A percentile compares a stretch with the other conserved stretches of the same genome.
These are phyloP conservation scores for Tieghemostelium lacteum DNA, from an alignment of 78 protist species.

Conservation along the genomic window DNA sequence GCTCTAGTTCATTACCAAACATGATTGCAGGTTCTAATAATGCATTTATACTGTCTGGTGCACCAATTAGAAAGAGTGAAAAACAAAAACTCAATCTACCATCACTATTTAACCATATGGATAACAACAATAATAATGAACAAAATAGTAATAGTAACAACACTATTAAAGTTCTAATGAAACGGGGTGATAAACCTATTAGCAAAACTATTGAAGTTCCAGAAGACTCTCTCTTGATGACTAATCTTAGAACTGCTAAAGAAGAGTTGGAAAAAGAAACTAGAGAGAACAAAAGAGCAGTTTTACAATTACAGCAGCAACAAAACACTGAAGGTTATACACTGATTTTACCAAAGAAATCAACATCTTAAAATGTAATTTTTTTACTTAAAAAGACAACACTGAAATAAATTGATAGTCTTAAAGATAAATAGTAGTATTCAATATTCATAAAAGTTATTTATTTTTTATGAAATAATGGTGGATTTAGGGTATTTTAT, in stretches of 20 bases:
- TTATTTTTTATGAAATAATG: too few species aligned
- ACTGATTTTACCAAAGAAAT: too few species aligned
- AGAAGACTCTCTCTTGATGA: slow-evolving; percentile 11
- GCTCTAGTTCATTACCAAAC: too few species aligned
- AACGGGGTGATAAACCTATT: slow-evolving; percentile 47
- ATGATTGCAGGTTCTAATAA: too few species aligned
- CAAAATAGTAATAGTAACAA: neutral
- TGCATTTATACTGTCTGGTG: too few species aligned
- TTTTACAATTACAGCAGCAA: slow-evolving; percentile 23
- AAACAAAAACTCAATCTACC: slow-evolving; percentile 28
- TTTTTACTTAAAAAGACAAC: too few species aligned
- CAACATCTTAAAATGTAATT: too few species aligned
- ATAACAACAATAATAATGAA: slow-evolving; percentile 12
- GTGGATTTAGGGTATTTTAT: too few species aligned
- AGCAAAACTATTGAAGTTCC: slow-evolving; percentile 41
- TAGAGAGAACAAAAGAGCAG: slow-evolving; percentile 20
- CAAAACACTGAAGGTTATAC: too few species aligned
- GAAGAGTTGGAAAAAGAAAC: slow-evolving; percentile 34
- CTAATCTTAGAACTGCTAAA: slow-evolving; percentile 17
- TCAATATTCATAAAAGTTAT: too few species aligned
- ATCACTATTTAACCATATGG: neutral
- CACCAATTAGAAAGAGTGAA: slow-evolving; percentile 18
- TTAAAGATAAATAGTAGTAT: too few species aligned
- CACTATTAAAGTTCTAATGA: slow-evolving; percentile 33
- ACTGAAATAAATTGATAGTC: too few species aligned